These are phyloP conservation scores for Cryphonectria naterciae DNA, from an alignment of 2,329 filamentous ascomycete species.

Conservation along the genomic window DNA sequence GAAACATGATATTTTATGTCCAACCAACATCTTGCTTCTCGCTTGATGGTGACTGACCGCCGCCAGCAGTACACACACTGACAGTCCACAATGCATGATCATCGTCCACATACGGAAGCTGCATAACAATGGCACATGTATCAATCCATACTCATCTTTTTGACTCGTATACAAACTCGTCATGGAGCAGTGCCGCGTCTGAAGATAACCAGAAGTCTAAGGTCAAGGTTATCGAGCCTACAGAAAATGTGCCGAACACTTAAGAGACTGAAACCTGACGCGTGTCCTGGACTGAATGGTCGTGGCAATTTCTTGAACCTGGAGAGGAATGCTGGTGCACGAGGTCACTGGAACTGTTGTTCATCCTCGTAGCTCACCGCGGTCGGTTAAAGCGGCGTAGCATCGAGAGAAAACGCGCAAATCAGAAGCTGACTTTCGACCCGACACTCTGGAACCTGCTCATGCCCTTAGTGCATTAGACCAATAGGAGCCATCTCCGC, in stretches of 20 bases:
- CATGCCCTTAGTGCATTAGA: conserved; percentile 8
- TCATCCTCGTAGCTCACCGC: not conserved
- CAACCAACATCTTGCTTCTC: not conserved
- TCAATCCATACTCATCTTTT: not conserved
- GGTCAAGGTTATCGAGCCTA: not conserved
- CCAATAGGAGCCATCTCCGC: conserved; percentile 2
- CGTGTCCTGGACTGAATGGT: not conserved
- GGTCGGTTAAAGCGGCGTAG: not conserved
- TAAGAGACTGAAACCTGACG: not conserved
- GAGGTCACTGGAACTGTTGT: not conserved
- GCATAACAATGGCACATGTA: not conserved
- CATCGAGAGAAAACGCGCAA: not conserved
- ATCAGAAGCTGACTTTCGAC: conserved; percentile 6
- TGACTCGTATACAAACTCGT: no score
- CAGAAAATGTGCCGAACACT: not conserved
- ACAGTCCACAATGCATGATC: not conserved
- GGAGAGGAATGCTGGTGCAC: not conserved
- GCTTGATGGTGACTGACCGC: not conserved
- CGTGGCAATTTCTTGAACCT: not conserved
- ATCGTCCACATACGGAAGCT: not conserved
- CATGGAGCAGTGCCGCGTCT: not conserved
- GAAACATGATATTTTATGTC: not conserved
- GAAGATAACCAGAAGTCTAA: not conserved
- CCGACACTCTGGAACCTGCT: conserved; percentile 17
- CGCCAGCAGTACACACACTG: not conserved